These are phyloP conservation scores for Solanum hybrid DNA, from an alignment of 305 asterid genomes.

Conservation along the genomic window DNA sequence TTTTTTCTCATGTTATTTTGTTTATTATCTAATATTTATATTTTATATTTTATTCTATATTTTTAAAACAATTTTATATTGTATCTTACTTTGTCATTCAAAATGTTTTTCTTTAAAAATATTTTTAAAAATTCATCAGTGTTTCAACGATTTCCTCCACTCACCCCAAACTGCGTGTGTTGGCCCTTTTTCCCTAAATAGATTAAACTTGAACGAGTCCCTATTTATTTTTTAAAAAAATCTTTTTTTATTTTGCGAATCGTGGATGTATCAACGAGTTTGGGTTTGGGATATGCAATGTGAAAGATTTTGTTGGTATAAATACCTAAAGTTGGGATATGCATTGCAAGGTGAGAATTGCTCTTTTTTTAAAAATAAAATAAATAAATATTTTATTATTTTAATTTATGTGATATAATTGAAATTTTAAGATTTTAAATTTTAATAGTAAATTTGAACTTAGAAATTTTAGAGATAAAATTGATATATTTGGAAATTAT, in stretches of 20 bases:
- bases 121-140: too few relatives aligned
- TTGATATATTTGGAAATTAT: background rate
- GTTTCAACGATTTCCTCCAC: background rate
- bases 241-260: too few relatives aligned
- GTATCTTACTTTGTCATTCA: background rate
- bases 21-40: background rate
- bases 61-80: too few relatives aligned
- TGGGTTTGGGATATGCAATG: background rate
- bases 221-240: background rate
- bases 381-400: too few relatives aligned
- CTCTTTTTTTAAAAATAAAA: background rate
- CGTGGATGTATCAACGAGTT: background rate
- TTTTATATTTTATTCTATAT: too few relatives aligned
- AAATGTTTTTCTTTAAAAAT: too few relatives aligned
- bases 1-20: too few relatives aligned
- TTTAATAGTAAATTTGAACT: background rate
- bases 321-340: background rate
- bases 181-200: background rate
- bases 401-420: too few relatives aligned
- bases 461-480: background rate
- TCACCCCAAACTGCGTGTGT: background rate
- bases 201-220: background rate
- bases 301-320: background rate
- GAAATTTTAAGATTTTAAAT: too few relatives aligned
- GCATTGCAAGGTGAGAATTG: background rate